phyloP scores from a whole-genome alignment of 768 basidiomycete species.

The Gloeopeniophorella convolvens region DNA sequence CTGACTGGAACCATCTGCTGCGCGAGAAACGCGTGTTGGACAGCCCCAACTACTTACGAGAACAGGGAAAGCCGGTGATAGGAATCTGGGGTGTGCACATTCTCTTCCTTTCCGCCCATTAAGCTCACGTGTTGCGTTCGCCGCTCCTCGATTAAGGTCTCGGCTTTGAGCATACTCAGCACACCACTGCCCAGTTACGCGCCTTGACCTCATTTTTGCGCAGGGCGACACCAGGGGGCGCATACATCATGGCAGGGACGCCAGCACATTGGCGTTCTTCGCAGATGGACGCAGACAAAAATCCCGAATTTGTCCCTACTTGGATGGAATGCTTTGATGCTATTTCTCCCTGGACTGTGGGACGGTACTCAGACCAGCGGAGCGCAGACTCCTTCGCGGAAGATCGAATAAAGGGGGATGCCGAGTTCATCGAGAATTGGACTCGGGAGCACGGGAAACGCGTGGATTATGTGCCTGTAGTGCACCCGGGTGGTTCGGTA shows the following conservation, averaged over 20 bases:
- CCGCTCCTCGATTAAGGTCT: slow-evolving; percentile 44
- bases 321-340: slow-evolving; percentile 79
- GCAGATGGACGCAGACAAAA: slow-evolving; percentile 59
- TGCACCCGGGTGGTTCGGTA: slow-evolving; percentile 78
- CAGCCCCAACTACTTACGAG: slow-evolving; percentile 66
- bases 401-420: slow-evolving; percentile 56
- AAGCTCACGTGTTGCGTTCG: neutral
- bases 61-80: slow-evolving; percentile 64
- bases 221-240: slow-evolving; percentile 60
- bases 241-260: slow-evolving; percentile 64
- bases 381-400: slow-evolving; percentile 61
- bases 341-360: slow-evolving; percentile 79
- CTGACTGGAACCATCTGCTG: slow-evolving; percentile 71
- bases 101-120: neutral
- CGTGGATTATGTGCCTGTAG: slow-evolving; percentile 79
- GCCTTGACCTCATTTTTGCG: slow-evolving; percentile 52
- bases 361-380: slow-evolving; percentile 53
- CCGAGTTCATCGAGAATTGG: slow-evolving; percentile 48
- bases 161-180: slow-evolving; percentile 55
- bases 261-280: slow-evolving; percentile 75
- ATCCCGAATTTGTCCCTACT: slow-evolving; percentile 57
- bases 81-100: slow-evolving; percentile 56
- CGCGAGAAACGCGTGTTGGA: slow-evolving; percentile 54
- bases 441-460: slow-evolving; percentile 32
- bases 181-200: slow-evolving; percentile 55